These are phyloP conservation scores for Sphagnum fallax DNA, from an alignment of 228 moss, liverwort and hornwort species.

Conservation along the genomic window DNA sequence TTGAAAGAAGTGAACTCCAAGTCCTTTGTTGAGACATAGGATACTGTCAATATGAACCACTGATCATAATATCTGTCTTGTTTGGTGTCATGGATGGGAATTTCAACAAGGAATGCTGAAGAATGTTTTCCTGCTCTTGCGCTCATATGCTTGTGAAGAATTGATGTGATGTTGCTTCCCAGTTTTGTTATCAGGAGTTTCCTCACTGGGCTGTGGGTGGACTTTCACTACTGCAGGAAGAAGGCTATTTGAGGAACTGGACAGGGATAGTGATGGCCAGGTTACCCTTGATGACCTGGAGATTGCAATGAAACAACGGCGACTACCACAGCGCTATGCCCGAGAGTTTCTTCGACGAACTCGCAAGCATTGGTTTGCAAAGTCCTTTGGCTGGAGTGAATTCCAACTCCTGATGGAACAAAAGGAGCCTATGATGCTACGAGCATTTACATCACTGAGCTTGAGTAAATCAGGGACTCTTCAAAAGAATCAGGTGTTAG, in stretches of 20 bases:
- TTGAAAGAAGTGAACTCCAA: no score
- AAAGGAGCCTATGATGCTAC: conserved; percentile 63
- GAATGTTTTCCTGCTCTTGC: no score
- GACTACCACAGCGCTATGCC: conserved; percentile 53
- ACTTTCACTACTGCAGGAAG: conserved; percentile 19
- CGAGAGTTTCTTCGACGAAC: conserved; percentile 46
- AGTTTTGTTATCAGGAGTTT: no score
- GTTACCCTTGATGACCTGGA: conserved; percentile 67
- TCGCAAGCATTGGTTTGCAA: conserved; percentile 61
- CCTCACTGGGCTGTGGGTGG: no score
- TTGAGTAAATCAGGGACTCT: conserved; percentile 64
- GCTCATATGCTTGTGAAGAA: no score
- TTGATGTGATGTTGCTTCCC: no score
- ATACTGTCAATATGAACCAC: no score
- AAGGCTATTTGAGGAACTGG: conserved; percentile 54
- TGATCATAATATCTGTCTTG: no score
- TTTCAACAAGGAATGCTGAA: no score
- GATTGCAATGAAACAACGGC: conserved; percentile 52
- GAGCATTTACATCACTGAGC: conserved; percentile 53
- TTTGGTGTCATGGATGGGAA: no score
- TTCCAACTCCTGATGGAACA: conserved; percentile 62
- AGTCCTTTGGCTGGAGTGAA: conserved; percentile 59
- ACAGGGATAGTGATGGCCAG: conserved; percentile 52
- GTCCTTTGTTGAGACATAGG: no score
- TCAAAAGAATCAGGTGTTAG: conserved; percentile 58